Percentiles rank a stretch among this genome's conserved stretches.
These are phyloP conservation scores for Hansfordia pulvinata DNA, from an alignment of 2,329 filamentous ascomycete species.

Conservation along the genomic window DNA sequence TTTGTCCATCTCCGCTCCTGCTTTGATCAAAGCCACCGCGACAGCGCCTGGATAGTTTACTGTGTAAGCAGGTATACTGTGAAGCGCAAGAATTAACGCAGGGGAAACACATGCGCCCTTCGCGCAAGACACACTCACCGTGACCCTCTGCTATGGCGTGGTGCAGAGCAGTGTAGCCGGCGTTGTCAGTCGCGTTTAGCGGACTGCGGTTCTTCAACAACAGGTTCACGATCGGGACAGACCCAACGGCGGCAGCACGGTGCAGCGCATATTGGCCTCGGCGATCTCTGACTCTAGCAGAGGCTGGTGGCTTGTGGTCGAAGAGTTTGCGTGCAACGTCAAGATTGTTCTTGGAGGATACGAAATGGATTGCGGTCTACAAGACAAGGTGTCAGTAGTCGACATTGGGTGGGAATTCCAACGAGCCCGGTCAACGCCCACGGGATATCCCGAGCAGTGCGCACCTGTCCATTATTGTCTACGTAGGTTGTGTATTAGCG, in stretches of 20 bases:
- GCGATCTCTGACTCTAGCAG: slow-evolving; percentile 67
- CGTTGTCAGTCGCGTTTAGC: slow-evolving; percentile 66
- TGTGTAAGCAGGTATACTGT: not conserved
- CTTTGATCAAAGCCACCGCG: slow-evolving; percentile 69
- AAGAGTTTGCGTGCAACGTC: slow-evolving; percentile 71
- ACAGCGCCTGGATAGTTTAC: slow-evolving; percentile 57
- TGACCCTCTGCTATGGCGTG: slow-evolving; percentile 70
- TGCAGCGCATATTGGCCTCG: slow-evolving; percentile 86
- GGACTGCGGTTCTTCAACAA: slow-evolving; percentile 68
- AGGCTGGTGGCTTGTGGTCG: slow-evolving; percentile 53
- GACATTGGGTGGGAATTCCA: too few species aligned
- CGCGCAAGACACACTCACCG: slow-evolving; percentile 32
- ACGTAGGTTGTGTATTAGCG: not conserved
- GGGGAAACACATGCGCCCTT: too few species aligned
- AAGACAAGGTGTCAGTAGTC: too few species aligned
- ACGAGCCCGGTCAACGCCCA: too few species aligned
- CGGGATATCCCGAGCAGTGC: too few species aligned
- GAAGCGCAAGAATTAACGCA: not conserved
- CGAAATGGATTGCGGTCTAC: slow-evolving; percentile 81
- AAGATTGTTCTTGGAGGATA: slow-evolving; percentile 78
- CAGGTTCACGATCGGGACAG: slow-evolving; percentile 71
- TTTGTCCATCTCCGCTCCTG: slow-evolving; percentile 71
- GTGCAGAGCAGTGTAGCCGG: slow-evolving; percentile 81
- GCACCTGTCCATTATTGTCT: slow-evolving; percentile 54
- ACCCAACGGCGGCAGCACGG: slow-evolving; percentile 80